Evolutionary conservation across 306 rosid genomes (phyloP).

Genomic region (Cucurbita maxima): DNA sequence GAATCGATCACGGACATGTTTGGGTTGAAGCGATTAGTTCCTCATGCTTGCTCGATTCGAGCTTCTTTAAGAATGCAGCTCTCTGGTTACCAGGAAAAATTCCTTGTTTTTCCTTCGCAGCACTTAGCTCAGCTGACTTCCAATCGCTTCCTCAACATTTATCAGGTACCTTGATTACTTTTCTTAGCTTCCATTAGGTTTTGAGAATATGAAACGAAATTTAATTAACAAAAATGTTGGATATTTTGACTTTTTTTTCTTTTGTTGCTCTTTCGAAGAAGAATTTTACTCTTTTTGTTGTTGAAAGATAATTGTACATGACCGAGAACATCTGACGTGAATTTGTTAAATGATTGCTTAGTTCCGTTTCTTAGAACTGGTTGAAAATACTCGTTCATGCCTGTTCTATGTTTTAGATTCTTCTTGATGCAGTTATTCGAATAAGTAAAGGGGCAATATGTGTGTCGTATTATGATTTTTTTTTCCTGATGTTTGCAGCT

Average conservation of each 20-base stretch:
- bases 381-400: neutral
- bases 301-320: neutral
- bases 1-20: slow-evolving; percentile 20
- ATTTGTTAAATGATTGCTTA: neutral
- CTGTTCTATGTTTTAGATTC: neutral
- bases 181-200: neutral
- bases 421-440: neutral
- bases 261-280: neutral
- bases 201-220: neutral
- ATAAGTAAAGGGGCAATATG: neutral
- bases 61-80: slow-evolving; percentile 19
- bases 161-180: slow-evolving; percentile 29
- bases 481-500: slow-evolving; percentile 24
- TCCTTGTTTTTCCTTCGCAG: slow-evolving; percentile 22
- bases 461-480: neutral
- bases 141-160: slow-evolving; percentile 67
- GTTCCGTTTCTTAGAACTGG: neutral
- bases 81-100: slow-evolving; percentile 13
- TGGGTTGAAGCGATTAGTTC: slow-evolving; percentile 29
- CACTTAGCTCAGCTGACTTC: slow-evolving; percentile 52
- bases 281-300: neutral
- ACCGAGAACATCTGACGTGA: neutral
- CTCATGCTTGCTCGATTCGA: slow-evolving; percentile 15
- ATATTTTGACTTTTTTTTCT: neutral
- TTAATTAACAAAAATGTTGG: neutral